Evolutionary conservation across 2,329 filamentous ascomycete genomes (phyloP).

Genomic region (Coniochaeta sp.): DNA sequence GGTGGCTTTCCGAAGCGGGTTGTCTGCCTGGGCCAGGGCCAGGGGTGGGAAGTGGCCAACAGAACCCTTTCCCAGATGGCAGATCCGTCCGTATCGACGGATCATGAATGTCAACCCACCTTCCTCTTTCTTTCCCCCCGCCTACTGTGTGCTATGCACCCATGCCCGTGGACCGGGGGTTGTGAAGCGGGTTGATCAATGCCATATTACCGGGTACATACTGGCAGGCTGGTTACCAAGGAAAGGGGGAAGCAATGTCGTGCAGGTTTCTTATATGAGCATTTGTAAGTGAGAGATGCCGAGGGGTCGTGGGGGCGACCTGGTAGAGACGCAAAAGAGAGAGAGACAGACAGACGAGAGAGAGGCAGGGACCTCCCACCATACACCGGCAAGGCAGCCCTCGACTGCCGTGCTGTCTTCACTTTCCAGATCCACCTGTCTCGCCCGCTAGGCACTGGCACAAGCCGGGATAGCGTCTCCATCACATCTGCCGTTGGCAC

Average conservation of each 20-base stretch:
- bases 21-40: no score
- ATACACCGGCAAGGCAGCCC: neutral
- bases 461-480: neutral
- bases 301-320: neutral
- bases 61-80: slow-evolving; percentile 1
- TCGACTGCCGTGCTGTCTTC: neutral
- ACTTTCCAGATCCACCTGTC: neutral
- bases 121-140: neutral
- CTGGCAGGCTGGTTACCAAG: no score
- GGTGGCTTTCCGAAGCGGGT: neutral
- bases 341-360: neutral
- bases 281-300: neutral
- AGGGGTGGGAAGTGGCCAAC: no score
- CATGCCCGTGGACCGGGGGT: neutral
- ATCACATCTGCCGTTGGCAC: neutral
- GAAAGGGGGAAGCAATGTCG: neutral
- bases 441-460: neutral
- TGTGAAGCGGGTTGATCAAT: slow-evolving; percentile 1
- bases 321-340: neutral
- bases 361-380: neutral
- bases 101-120: neutral
- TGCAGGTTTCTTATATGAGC: neutral
- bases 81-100: neutral
- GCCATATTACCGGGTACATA: neutral
- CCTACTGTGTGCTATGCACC: no score